Conservation (phyloP, 345 rosid species). For the Populus euphratica region DNA sequence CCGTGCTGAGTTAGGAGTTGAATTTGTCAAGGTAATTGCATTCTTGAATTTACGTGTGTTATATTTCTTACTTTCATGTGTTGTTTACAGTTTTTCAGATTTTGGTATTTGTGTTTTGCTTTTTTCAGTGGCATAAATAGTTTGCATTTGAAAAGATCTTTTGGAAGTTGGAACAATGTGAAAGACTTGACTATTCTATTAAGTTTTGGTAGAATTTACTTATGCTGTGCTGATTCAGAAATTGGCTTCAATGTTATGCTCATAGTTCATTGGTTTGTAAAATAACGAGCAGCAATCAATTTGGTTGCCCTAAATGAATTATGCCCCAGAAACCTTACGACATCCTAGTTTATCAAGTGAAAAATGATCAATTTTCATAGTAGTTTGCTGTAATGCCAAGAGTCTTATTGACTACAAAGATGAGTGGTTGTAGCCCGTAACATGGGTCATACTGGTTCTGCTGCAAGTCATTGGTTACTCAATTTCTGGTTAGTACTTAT, state of each 20-base stretch:
- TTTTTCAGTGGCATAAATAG: background rate
- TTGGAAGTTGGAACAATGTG: background rate
- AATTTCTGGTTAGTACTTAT: background rate
- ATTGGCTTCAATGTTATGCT: slow-evolving; percentile 1
- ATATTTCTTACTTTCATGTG: background rate
- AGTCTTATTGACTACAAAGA: background rate
- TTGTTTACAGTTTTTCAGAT: background rate
- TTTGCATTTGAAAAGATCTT: background rate
- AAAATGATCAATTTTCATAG: background rate
- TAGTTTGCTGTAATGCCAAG: background rate
- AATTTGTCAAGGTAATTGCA: slow-evolving; percentile 24
- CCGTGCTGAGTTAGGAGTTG: slow-evolving; percentile 26
- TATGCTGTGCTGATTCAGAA: background rate
- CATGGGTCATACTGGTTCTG: background rate
- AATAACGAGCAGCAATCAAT: background rate
- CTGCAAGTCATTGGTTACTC: background rate
- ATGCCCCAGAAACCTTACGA: background rate
- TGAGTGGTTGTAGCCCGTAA: background rate
- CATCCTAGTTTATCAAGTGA: background rate
- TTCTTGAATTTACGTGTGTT: background rate
- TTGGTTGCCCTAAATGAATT: background rate
- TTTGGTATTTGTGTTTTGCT: background rate
- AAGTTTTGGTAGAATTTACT: background rate
- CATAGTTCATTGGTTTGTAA: background rate
- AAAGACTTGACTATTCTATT: background rate